Conservation (phyloP, 768 basidiomycete genomes). For the Udeniomyces megalosporus region DNA sequence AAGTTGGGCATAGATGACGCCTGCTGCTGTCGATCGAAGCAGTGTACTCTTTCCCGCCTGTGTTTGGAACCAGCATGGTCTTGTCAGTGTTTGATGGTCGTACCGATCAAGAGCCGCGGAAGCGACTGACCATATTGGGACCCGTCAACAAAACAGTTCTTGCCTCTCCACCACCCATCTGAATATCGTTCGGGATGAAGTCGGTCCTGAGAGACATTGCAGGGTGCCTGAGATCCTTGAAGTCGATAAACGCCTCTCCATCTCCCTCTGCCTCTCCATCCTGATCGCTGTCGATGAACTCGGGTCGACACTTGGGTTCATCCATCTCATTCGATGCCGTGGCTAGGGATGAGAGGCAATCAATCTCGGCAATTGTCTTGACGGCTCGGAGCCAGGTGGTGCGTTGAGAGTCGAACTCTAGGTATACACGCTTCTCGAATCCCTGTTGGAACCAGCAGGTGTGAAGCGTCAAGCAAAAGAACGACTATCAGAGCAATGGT, state of each 20-base stretch:
- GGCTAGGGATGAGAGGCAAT: constrained; percentile 60
- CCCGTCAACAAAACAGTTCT: constrained; percentile 78
- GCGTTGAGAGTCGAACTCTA: constrained; percentile 29
- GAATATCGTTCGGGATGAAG: constrained; percentile 89
- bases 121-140: constrained; percentile 23
- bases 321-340: constrained; percentile 78
- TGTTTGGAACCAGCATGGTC: neutral
- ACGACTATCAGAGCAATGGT: no score
- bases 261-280: no score
- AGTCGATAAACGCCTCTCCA: constrained; percentile 56
- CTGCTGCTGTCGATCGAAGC: constrained; percentile 92
- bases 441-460: constrained; percentile 27
- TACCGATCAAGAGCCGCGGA: no score
- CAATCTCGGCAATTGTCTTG: constrained; percentile 55
- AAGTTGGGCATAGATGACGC: constrained; percentile 77
- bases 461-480: no score
- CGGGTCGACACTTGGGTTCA: constrained; percentile 83
- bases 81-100: neutral
- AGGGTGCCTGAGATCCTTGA: constrained; percentile 39
- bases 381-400: constrained; percentile 26
- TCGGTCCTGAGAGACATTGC: constrained; percentile 31
- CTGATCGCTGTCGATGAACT: constrained; percentile 64
- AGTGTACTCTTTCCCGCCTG: constrained; percentile 63
- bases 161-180: constrained; percentile 52
- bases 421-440: constrained; percentile 41